Conservation (phyloP, 768 basidiomycete genomes). For the Phaffia australis region DNA sequence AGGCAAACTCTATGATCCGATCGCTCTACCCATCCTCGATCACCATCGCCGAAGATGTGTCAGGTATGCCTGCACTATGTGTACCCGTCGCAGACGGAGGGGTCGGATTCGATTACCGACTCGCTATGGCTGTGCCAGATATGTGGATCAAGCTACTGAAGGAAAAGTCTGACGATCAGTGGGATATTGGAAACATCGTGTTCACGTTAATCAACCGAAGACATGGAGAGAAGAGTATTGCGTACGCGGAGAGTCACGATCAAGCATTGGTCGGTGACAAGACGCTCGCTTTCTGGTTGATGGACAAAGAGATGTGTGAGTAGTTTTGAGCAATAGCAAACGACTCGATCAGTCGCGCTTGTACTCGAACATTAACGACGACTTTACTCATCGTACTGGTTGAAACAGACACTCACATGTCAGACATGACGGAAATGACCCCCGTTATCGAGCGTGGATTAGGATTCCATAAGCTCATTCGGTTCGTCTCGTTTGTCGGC, state of each 20-base stretch:
- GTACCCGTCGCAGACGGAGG: conserved; percentile 68
- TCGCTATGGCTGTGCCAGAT: conserved; percentile 97
- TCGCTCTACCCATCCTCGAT: conserved; percentile 63
- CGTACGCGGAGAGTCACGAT: conserved; percentile 91
- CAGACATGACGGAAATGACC: conserved; percentile 69
- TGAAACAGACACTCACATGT: conserved; percentile 78
- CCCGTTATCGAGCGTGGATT: conserved; percentile 77
- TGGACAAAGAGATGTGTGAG: conserved; percentile 99
- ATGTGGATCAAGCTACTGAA: conserved; percentile 99
- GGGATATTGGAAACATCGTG: conserved; percentile 77
- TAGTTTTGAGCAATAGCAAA: conserved; percentile 22
- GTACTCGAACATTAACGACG: too few species aligned
- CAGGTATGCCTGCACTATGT: conserved; percentile 94
- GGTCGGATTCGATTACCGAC: conserved; percentile 91
- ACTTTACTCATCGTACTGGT: background rate
- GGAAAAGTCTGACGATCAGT: conserved; percentile 66
- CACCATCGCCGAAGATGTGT: conserved; percentile 97
- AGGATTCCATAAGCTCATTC: conserved; percentile 92
- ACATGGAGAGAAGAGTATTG: conserved; percentile 78
- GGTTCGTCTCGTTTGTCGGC: conserved; percentile 45
- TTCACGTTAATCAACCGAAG: conserved; percentile 84
- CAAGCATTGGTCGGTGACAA: conserved; percentile 98
- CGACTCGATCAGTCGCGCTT: background rate
- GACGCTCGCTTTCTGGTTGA: conserved; percentile 96
- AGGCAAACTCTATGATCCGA: conserved; percentile 91